Percentiles rank a stretch among this genome's conserved stretches.
Conservation (phyloP, 1,284 basidiomycete species). For the Somion occarium region DNA sequence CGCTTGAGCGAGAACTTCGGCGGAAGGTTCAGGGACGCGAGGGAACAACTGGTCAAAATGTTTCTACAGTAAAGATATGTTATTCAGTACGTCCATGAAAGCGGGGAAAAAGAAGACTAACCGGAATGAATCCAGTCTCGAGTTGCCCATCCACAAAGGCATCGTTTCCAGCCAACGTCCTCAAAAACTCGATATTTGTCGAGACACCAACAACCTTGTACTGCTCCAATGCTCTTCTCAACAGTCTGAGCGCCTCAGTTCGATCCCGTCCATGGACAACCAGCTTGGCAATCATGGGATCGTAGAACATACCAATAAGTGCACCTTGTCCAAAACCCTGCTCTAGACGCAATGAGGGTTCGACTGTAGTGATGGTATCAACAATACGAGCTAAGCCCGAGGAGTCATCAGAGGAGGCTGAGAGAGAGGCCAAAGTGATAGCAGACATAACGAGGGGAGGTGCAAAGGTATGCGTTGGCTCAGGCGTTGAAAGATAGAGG, state of each 20-base stretch:
- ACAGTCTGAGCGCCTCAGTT: conserved; percentile 78
- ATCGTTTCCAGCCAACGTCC: conserved; percentile 70
- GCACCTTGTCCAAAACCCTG: conserved; percentile 86
- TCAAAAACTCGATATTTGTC: conserved; percentile 89
- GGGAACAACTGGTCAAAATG: conserved; percentile 77
- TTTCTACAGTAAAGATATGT: conserved; percentile 59
- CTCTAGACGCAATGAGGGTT: conserved; percentile 79
- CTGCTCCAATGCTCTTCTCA: conserved; percentile 78
- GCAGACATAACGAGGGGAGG: conserved; percentile 33
- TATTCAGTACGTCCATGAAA: neutral
- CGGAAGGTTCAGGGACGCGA: conserved; percentile 46
- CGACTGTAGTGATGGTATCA: conserved; percentile 37
- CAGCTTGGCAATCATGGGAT: conserved; percentile 94
- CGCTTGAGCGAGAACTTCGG: conserved; percentile 70
- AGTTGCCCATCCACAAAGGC: conserved; percentile 81
- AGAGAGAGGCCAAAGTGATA: conserved; percentile 18
- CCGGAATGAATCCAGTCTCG: conserved; percentile 90
- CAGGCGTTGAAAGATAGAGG: conserved; percentile 74
- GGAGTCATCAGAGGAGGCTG: conserved; percentile 22
- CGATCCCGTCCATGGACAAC: conserved; percentile 86
- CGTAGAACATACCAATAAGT: conserved; percentile 90
- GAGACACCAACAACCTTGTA: conserved; percentile 89
- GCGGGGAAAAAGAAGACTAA: conserved; percentile 28
- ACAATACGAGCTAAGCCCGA: conserved; percentile 25
- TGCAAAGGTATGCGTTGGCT: conserved; percentile 63